Conservation (phyloP, 257 asterid species). For the Misopates orontium region DNA sequence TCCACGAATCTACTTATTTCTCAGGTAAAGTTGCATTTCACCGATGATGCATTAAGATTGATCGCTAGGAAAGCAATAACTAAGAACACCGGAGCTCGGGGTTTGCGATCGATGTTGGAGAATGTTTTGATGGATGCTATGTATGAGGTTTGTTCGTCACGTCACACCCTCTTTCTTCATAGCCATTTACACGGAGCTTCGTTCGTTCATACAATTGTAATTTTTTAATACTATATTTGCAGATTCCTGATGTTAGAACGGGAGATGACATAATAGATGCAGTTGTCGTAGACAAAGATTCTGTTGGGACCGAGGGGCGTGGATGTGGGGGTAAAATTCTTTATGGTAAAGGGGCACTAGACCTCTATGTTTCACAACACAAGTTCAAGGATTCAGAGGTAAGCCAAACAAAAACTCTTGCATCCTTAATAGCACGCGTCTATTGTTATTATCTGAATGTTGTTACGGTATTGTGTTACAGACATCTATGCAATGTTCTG, state of each 20-base stretch:
- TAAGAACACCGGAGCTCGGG: constrained; percentile 96
- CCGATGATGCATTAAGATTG: constrained; percentile 82
- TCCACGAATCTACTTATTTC: constrained; percentile 28
- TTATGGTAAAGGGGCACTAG: constrained; percentile 74
- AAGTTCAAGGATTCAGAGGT: constrained; percentile 63
- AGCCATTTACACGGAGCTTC: no score
- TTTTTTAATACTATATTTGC: no score
- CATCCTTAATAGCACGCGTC: no score
- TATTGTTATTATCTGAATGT: no score
- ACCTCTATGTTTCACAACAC: constrained; percentile 52
- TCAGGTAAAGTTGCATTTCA: constrained; percentile 89
- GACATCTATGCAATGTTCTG: constrained; percentile 49
- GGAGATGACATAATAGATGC: constrained; percentile 86
- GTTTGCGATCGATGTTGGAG: constrained; percentile 88
- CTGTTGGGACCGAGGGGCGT: constrained; percentile 53
- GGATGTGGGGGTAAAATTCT: constrained; percentile 82
- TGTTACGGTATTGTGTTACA: no score
- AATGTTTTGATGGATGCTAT: constrained; percentile 91
- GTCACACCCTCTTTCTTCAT: no score
- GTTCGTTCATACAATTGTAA: no score
- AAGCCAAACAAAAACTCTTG: background rate
- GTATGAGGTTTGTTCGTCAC: constrained; percentile 96
- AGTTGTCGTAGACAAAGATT: constrained; percentile 76
- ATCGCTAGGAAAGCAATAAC: constrained; percentile 83
- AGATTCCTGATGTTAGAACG: constrained; percentile 92